Percentiles rank a stretch among this genome's conserved stretches.
phyloP scores from a whole-genome alignment of 2,329 filamentous ascomycete genomes.

The Diaporthe humulicola region DNA sequence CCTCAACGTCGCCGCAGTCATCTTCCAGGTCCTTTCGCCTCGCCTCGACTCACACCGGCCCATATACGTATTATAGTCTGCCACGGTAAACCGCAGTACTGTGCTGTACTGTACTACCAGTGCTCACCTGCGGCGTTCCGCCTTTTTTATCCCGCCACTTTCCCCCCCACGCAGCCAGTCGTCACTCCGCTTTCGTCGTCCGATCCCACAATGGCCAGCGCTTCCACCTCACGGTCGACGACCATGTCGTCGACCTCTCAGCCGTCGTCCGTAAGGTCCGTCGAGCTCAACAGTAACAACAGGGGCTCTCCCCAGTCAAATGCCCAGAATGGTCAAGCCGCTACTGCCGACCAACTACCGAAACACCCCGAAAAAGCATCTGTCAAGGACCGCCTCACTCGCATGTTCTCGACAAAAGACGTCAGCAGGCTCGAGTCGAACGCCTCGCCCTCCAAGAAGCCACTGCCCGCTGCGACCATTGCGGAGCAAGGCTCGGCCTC shows the following conservation, averaged over 20 bases:
- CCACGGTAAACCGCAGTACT: background rate
- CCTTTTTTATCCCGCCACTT: slow-evolving; percentile 12
- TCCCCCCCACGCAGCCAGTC: background rate
- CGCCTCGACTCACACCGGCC: background rate
- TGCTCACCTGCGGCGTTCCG: slow-evolving; percentile 13
- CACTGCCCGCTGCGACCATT: slow-evolving; percentile 26
- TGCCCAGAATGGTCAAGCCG: slow-evolving; percentile 54
- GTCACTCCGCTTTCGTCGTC: slow-evolving; percentile 14
- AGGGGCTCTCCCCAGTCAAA: slow-evolving; percentile 56
- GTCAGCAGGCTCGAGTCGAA: slow-evolving; percentile 48
- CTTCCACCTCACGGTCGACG: slow-evolving; percentile 50
- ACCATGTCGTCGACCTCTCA: slow-evolving; percentile 62
- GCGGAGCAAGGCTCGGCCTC: slow-evolving; percentile 43
- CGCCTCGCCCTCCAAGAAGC: slow-evolving; percentile 37
- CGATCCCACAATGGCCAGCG: slow-evolving; percentile 48
- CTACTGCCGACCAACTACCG: slow-evolving; percentile 49
- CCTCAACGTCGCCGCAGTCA: background rate
- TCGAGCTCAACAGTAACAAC: slow-evolving; percentile 57
- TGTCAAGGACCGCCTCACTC: slow-evolving; percentile 74
- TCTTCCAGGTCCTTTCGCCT: background rate
- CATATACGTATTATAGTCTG: slow-evolving; percentile 2
- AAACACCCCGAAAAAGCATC: slow-evolving; percentile 67
- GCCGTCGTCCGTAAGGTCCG: slow-evolving; percentile 63
- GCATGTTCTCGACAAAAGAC: slow-evolving; percentile 75
- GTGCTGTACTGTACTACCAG: background rate